Percentiles rank a stretch among this genome's conserved stretches.
These are phyloP conservation scores for Claviceps paspali DNA, from an alignment of 2,329 filamentous ascomycete genomes.

Conservation along the genomic window DNA sequence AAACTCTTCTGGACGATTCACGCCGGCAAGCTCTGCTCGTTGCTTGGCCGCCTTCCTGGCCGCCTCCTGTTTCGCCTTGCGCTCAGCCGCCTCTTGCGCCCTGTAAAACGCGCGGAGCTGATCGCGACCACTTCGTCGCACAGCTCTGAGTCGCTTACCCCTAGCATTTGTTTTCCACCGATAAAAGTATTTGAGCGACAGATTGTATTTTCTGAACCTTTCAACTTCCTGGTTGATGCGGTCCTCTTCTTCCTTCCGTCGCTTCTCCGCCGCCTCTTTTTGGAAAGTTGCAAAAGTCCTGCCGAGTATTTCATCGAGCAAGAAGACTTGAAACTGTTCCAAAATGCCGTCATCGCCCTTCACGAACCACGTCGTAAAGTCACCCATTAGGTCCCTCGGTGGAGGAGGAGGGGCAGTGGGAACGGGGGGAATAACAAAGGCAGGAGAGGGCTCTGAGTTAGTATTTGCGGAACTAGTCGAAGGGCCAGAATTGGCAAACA, in stretches of 20 bases:
- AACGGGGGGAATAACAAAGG: background rate
- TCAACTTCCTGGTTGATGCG: constrained; percentile 29
- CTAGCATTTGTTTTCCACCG: constrained; percentile 36
- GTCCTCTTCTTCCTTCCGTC: constrained; percentile 32
- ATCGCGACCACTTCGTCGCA: constrained; percentile 36
- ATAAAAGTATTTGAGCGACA: constrained; percentile 41
- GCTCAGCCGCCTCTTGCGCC: constrained; percentile 19
- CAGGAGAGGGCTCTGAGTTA: background rate
- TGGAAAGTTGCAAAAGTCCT: constrained; percentile 26
- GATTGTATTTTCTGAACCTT: constrained; percentile 31
- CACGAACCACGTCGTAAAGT: constrained; percentile 40
- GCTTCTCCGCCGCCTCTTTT: constrained; percentile 25
- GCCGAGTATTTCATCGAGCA: constrained; percentile 29
- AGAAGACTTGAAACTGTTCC: constrained; percentile 31
- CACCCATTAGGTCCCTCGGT: constrained; percentile 27
- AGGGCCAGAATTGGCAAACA: background rate
- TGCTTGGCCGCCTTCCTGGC: constrained; percentile 13
- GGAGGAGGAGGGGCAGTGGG: constrained; percentile 2
- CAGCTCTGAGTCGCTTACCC: constrained; percentile 30
- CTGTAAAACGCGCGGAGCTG: constrained; percentile 31
- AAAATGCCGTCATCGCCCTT: constrained; percentile 37
- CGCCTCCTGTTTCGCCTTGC: constrained; percentile 20
- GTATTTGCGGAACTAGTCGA: background rate
- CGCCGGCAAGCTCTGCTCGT: constrained; percentile 11
- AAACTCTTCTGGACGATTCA: constrained; percentile 21